These are phyloP conservation scores for Ganoderma leucocontextum DNA, from an alignment of 1,284 basidiomycete genomes.

Conservation along the genomic window DNA sequence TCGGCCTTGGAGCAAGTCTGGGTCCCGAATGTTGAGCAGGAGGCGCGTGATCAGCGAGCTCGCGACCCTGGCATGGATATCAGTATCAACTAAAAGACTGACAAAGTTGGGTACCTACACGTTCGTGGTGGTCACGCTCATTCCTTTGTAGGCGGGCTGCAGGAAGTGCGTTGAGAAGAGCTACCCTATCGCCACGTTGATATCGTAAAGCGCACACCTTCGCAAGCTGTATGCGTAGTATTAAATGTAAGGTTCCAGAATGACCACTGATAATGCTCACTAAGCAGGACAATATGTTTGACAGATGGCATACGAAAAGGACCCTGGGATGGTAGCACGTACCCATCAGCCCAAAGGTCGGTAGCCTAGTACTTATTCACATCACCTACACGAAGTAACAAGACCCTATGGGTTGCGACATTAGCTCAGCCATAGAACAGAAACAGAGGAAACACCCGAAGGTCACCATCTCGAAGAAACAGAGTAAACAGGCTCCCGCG, in stretches of 20 bases:
- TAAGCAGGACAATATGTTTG: constrained; percentile 19
- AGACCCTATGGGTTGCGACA: background rate
- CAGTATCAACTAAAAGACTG: background rate
- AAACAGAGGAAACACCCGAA: background rate
- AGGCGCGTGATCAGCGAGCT: constrained; percentile 15
- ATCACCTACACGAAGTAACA: constrained; percentile 16
- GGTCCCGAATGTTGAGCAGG: constrained; percentile 22
- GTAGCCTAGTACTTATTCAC: background rate
- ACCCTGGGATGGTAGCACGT: constrained; percentile 2
- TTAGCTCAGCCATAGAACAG: background rate
- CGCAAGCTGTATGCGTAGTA: background rate
- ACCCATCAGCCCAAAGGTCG: background rate
- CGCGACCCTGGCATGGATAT: constrained; percentile 3
- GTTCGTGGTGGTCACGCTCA: constrained; percentile 21
- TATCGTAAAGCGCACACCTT: background rate
- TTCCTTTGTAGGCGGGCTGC: constrained; percentile 17
- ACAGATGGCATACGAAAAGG: constrained; percentile 16
- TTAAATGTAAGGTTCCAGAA: background rate
- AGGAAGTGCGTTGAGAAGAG: background rate
- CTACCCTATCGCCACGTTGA: background rate
- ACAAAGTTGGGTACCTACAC: constrained; percentile 1
- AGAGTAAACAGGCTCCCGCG: constrained; percentile 17
- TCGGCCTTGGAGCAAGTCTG: background rate
- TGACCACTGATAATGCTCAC: background rate
- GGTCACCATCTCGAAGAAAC: constrained; percentile 20